These are phyloP conservation scores for Ordospora pajunii DNA, from an alignment of 371 early-diverging fungal genomes.

Conservation along the genomic window DNA sequence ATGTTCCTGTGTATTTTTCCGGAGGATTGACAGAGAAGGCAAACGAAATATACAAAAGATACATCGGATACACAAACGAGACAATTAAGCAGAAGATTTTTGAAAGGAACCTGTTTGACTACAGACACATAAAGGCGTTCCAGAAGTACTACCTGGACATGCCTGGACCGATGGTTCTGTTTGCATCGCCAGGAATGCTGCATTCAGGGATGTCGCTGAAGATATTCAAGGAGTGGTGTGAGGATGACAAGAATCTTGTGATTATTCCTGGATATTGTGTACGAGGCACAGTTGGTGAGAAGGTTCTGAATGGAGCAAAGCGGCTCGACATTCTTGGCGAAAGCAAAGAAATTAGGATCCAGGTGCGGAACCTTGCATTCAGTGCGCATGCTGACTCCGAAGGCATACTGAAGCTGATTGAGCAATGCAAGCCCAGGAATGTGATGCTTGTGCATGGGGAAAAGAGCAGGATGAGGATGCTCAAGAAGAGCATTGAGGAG, in stretches of 20 bases:
- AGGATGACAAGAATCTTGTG: slow-evolving; percentile 75
- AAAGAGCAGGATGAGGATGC: slow-evolving; percentile 71
- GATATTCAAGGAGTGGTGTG: slow-evolving; percentile 76
- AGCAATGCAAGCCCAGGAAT: slow-evolving; percentile 76
- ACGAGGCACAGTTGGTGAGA: slow-evolving; percentile 82
- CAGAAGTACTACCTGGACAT: slow-evolving; percentile 65
- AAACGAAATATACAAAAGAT: slow-evolving; percentile 79
- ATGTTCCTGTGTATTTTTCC: slow-evolving; percentile 76
- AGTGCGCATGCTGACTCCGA: slow-evolving; percentile 95
- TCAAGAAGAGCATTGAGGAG: slow-evolving; percentile 65
- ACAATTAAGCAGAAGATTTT: slow-evolving; percentile 71
- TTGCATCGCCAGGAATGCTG: slow-evolving; percentile 79
- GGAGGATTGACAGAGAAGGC: slow-evolving; percentile 82
- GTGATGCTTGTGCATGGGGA: slow-evolving; percentile 98
- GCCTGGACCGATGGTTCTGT: slow-evolving; percentile 77
- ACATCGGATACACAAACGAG: slow-evolving; percentile 85
- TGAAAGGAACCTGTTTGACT: slow-evolving; percentile 78
- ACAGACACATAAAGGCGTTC: slow-evolving; percentile 76
- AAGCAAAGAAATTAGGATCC: slow-evolving; percentile 73
- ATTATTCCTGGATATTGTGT: slow-evolving; percentile 75
- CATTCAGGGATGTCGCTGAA: slow-evolving; percentile 68
- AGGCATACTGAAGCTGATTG: slow-evolving; percentile 88
- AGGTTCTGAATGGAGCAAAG: slow-evolving; percentile 77
- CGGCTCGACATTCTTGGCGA: slow-evolving; percentile 68
- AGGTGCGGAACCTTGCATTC: slow-evolving; percentile 85